Percentiles rank a stretch among this genome's conserved stretches.
Conservation (phyloP, 78 protist species). For the Anaeramoeba ignava region DNA sequence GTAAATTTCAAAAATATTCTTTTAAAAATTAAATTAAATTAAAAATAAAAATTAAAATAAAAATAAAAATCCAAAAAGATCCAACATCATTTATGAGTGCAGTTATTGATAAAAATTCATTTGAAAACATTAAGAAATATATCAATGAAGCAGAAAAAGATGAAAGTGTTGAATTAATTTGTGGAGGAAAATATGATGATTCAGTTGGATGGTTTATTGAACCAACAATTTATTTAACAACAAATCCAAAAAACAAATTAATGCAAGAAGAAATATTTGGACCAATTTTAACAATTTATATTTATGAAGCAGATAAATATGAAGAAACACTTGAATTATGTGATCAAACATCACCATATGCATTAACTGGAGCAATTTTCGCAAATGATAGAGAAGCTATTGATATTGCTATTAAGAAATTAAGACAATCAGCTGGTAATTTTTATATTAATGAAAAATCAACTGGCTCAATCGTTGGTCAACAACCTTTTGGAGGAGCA, state of each 20-base stretch:
- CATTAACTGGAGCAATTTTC: conserved; percentile 71
- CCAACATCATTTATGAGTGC: conserved; percentile 47
- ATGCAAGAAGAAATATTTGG: conserved; percentile 84
- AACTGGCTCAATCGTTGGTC: conserved; percentile 91
- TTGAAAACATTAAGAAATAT: conserved; percentile 42
- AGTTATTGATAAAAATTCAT: conserved; percentile 66
- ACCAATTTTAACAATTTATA: conserved; percentile 70
- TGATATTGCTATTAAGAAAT: conserved; percentile 5
- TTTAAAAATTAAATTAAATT: conserved; percentile 35
- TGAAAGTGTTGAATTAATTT: conserved; percentile 37
- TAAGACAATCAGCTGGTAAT: conserved; percentile 69
- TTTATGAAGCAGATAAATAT: conserved; percentile 44
- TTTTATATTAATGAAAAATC: conserved; percentile 82
- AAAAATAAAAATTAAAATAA: no score
- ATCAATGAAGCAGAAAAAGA: conserved; percentile 58
- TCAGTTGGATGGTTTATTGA: conserved; percentile 65
- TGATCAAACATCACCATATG: conserved; percentile 57
- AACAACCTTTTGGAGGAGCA: conserved; percentile 56
- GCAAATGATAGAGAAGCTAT: conserved; percentile 14
- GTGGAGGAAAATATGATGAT: conserved; percentile 49
- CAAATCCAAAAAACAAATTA: conserved; percentile 43
- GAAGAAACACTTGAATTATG: conserved; percentile 11
- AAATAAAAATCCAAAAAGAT: conserved; percentile 19
- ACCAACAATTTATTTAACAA: conserved; percentile 65
- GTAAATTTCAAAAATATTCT: conserved; percentile 29